phyloP scores from a whole-genome alignment of 2,329 filamentous ascomycete genomes.

The Ophiosphaerella narmari region DNA sequence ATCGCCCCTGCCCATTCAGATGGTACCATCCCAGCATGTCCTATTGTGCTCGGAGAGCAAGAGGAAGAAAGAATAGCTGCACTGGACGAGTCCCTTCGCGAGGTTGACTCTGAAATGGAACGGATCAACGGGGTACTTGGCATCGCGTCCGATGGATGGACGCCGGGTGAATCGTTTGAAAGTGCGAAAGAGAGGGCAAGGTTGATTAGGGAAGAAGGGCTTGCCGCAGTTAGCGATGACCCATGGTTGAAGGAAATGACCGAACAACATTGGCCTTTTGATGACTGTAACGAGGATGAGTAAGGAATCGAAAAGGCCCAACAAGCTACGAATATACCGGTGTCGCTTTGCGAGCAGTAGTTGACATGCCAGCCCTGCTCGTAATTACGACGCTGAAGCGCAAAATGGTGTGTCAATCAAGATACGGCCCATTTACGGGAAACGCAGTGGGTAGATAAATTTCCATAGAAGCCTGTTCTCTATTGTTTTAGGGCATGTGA shows the following conservation, averaged over 20 bases:
- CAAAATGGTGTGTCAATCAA: too few relatives aligned
- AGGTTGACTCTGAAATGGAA: constrained; percentile 23
- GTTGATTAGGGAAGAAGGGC: constrained; percentile 18
- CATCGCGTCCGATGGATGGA: constrained; percentile 35
- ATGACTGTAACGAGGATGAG: constrained; percentile 27
- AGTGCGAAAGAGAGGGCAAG: constrained; percentile 17
- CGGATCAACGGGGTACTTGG: constrained; percentile 21
- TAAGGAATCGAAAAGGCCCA: background rate
- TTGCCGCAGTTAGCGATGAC: constrained; percentile 21
- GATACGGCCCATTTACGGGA: too few relatives aligned
- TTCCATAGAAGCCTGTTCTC: too few relatives aligned
- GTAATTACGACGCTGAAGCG: too few relatives aligned
- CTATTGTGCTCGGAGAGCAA: constrained; percentile 19
- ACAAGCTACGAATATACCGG: too few relatives aligned
- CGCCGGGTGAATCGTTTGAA: constrained; percentile 25
- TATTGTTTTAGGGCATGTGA: too few relatives aligned
- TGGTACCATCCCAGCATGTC: constrained; percentile 15
- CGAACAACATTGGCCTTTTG: constrained; percentile 29
- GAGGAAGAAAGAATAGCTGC: constrained; percentile 15
- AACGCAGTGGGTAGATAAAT: too few relatives aligned
- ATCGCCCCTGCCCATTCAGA: constrained; percentile 6
- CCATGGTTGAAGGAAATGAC: constrained; percentile 23
- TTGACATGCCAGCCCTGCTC: too few relatives aligned
- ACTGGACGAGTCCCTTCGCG: constrained; percentile 21
- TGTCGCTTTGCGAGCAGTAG: too few relatives aligned